Evolutionary conservation across 2,329 filamentous ascomycete genomes (phyloP).

Genomic region (Xylariaceae sp.): DNA sequence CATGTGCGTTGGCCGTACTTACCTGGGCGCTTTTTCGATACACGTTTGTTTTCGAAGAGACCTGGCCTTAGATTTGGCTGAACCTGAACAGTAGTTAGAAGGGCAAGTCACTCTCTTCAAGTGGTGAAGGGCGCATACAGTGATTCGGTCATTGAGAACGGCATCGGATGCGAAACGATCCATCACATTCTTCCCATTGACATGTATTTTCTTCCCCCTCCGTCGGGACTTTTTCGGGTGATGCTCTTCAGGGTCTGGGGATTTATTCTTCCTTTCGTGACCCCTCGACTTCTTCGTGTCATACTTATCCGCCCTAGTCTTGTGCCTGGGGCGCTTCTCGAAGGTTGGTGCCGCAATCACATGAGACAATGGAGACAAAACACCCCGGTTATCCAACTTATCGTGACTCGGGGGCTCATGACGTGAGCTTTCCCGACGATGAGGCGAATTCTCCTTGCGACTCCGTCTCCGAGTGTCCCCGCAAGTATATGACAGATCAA

Average conservation of each 20-base stretch:
- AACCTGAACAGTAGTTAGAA: conserved; percentile 23
- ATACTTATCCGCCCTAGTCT: conserved; percentile 52
- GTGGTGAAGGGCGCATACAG: conserved; percentile 35
- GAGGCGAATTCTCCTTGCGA: neutral
- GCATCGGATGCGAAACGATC: conserved; percentile 50
- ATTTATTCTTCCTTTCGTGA: conserved; percentile 25
- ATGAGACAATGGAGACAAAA: conserved; percentile 19
- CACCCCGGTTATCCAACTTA: conserved; percentile 9
- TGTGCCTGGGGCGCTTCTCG: conserved; percentile 48
- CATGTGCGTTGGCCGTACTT: conserved; percentile 21
- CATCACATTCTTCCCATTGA: conserved; percentile 44
- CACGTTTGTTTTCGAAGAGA: conserved; percentile 41
- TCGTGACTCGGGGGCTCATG: conserved; percentile 10
- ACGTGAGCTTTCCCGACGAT: conserved; percentile 9
- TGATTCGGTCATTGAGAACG: conserved; percentile 47
- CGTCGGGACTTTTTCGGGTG: conserved; percentile 19
- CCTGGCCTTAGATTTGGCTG: conserved; percentile 34
- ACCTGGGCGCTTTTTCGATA: conserved; percentile 34
- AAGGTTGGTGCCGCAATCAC: conserved; percentile 29
- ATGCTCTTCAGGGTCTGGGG: conserved; percentile 5
- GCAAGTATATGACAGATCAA: conserved; percentile 21
- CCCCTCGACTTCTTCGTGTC: conserved; percentile 35
- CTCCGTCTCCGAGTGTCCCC: conserved; percentile 11
- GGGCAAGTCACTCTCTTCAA: neutral
- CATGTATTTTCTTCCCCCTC: conserved; percentile 29